Evolutionary conservation across 2,329 filamentous ascomycete genomes (phyloP).

Genomic region (Sporothrix brunneoviolacea): DNA sequence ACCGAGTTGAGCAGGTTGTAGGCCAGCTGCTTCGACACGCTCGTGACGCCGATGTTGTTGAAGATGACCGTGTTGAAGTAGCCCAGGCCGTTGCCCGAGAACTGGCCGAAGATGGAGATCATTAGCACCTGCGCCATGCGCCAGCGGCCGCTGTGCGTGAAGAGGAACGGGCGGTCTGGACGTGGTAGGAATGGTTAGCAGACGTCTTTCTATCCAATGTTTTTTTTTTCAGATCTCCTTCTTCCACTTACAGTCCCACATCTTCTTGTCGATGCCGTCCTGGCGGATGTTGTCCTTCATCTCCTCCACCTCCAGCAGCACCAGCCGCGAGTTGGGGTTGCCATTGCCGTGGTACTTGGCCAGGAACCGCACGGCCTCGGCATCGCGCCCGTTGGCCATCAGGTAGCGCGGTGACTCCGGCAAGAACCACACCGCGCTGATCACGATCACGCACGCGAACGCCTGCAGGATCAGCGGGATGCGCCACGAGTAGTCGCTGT

Average conservation of each 20-base stretch:
- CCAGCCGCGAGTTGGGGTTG: conserved; percentile 32
- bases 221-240: no score
- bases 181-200: no score
- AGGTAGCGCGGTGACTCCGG: conserved; percentile 38
- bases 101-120: conserved; percentile 46
- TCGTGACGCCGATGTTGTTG: conserved; percentile 31
- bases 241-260: no score
- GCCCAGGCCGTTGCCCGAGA: conserved; percentile 43
- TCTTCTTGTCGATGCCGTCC: conserved; percentile 41
- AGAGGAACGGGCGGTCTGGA: conserved; percentile 39
- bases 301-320: conserved; percentile 35
- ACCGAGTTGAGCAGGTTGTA: conserved; percentile 43
- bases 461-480: conserved; percentile 43
- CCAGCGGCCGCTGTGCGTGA: conserved; percentile 40
- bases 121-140: conserved; percentile 41
- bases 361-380: conserved; percentile 35
- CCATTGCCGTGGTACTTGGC: conserved; percentile 38
- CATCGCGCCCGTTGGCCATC: conserved; percentile 33
- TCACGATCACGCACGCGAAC: conserved; percentile 35
- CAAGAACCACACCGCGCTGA: conserved; percentile 32
- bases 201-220: no score
- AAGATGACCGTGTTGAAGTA: conserved; percentile 47
- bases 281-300: conserved; percentile 36
- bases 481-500: conserved; percentile 42
- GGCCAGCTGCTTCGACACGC: conserved; percentile 33